Conservation (phyloP, 768 basidiomycete species). For the Agaricus blazei region DNA sequence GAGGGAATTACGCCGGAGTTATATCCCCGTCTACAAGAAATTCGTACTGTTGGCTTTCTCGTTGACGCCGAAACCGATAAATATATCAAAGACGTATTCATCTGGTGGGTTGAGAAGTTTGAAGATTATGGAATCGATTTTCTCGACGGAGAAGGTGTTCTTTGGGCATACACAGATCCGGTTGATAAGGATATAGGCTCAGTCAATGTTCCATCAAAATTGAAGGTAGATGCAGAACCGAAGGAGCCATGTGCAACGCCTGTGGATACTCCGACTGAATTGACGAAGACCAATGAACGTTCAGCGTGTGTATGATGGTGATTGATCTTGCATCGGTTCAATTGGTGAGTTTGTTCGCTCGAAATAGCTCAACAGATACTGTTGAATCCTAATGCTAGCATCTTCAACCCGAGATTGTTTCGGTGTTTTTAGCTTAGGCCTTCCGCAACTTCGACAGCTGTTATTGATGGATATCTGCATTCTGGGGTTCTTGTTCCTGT, state of each 20-base stretch:
- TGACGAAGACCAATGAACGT: neutral
- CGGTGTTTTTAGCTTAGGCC: neutral
- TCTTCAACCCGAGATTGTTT: neutral
- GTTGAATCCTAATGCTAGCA: neutral
- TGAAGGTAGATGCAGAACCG: neutral
- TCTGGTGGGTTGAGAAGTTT: constrained; percentile 50
- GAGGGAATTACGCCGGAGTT: constrained; percentile 34
- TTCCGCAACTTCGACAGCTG: neutral
- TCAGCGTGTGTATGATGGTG: neutral
- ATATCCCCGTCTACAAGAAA: constrained; percentile 41
- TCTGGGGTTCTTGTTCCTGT: neutral
- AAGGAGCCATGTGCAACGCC: neutral
- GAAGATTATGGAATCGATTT: constrained; percentile 45
- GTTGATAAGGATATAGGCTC: neutral
- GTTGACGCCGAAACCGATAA: constrained; percentile 40
- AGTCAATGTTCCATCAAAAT: neutral
- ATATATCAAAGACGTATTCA: constrained; percentile 43
- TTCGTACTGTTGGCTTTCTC: constrained; percentile 43
- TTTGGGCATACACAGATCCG: constrained; percentile 42
- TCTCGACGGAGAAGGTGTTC: constrained; percentile 49
- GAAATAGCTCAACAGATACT: neutral
- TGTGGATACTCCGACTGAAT: neutral
- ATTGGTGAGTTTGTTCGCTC: neutral
- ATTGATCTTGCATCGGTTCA: neutral
- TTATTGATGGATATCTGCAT: neutral